Evolutionary conservation across 164 flowering plant species (phyloP).

Genomic region (Tinospora cordifolia): DNA sequence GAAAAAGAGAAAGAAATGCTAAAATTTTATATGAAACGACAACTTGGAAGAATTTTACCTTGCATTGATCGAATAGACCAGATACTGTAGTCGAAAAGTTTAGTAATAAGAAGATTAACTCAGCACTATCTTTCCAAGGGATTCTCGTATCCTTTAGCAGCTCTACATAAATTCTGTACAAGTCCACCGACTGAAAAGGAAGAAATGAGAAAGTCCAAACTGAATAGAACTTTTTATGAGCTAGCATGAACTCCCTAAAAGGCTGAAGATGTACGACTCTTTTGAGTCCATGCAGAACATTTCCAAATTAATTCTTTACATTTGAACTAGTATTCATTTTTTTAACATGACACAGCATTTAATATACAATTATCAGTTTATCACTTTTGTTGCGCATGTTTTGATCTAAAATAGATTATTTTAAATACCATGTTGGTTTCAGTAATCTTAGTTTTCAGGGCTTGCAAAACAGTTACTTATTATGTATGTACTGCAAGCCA

Average conservation of each 20-base stretch:
- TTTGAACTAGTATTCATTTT: not conserved
- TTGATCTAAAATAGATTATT: not conserved
- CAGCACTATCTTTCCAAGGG: constrained; percentile 63
- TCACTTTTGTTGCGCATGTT: not conserved
- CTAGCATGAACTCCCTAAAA: too few species aligned
- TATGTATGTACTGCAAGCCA: not conserved
- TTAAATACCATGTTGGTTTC: not conserved
- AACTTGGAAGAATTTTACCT: constrained; percentile 36
- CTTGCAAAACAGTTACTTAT: not conserved
- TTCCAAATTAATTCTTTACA: not conserved
- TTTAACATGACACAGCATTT: not conserved
- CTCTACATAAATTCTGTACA: constrained; percentile 53
- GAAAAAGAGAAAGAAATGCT: not conserved
- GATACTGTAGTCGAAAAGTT: constrained; percentile 42
- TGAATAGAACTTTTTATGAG: not conserved
- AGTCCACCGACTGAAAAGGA: constrained; percentile 46
- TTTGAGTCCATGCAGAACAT: not conserved
- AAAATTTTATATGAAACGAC: not conserved
- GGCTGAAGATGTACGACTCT: not conserved
- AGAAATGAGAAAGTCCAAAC: constrained; percentile 8
- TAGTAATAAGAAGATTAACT: constrained; percentile 47
- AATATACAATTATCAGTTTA: not conserved
- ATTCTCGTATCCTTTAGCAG: constrained; percentile 60
- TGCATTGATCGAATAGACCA: constrained; percentile 44
- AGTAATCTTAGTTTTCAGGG: too few species aligned